Base-by-base conservation (phyloP, 495 filamentous ascomycete genomes). In the Apodospora peruviana region DNA sequence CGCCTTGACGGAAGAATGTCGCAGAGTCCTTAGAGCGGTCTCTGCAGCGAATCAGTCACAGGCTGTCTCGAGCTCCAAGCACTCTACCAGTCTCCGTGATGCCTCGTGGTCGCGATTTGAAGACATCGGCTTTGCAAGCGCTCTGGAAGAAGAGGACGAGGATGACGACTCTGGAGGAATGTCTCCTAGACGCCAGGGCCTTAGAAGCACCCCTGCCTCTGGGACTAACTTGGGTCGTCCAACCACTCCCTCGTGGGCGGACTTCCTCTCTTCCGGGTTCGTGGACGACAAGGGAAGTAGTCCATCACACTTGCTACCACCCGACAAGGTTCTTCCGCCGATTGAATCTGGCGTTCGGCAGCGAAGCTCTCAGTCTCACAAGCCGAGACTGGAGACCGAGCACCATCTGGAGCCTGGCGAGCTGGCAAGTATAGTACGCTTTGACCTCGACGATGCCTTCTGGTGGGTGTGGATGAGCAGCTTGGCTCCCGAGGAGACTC, bases 391-490 rank as follows among this genome's bases (percentile, higher is more conserved):
- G 27, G 80, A 87, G 48, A 69, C 71, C 14, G 82, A 88, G 29
- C 65, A 73, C 20, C 66, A 81, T 37, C 73, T 96, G 2, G 90
- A 95, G 46, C 94, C 91, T 2, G 93, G 90, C 35, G 93, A 98
- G 75, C 75, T 98, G 38, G 91, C 91, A 20, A 96, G 88, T 56
- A 95, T 97, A 55, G 85, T 78, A 24, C 77, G 78, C 38, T 79
- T 98, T 40, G 86, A 94, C 50, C 72, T 97, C 10, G 93, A 98
- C 59, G 93, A 97, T 61, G 85, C 91, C 0, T 98, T 98, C 65
- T 98, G 94, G 94, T 98, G 93, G 93, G 93, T 97, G 20, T 98
- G 93, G 93, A 96, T 97, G 76, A 93, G 81, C 57, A 97, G 93
- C 74, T 68, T 98, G 62, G 91, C 91, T 2, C 85, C 81, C 5